Conservation (phyloP, 1,284 basidiomycete species). For the Sanghuangporus sanghuang region DNA sequence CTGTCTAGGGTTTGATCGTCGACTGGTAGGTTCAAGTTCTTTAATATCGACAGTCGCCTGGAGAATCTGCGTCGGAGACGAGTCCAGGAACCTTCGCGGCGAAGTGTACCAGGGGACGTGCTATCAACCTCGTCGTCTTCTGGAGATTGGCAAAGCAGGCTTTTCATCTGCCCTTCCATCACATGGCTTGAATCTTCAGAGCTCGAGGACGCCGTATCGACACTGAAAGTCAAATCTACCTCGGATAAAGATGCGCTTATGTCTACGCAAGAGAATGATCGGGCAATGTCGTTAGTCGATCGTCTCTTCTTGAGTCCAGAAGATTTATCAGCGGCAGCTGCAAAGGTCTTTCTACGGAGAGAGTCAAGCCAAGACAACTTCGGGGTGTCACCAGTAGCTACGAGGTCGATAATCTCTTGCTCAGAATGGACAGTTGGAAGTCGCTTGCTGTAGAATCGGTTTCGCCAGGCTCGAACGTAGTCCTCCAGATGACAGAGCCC, state of each 20-base stretch:
- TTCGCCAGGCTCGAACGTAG: background rate
- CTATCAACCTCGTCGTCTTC: background rate
- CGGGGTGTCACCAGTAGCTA: background rate
- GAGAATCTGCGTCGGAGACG: constrained; percentile 1
- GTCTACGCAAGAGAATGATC: background rate
- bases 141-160: background rate
- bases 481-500: constrained; percentile 14
- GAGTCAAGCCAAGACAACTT: constrained; percentile 4
- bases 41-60: background rate
- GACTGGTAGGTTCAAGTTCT: background rate
- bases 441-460: background rate
- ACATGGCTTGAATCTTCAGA: background rate
- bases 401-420: background rate
- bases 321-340: background rate
- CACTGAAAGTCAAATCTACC: background rate
- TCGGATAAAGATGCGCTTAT: background rate
- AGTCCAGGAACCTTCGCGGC: constrained; percentile 7
- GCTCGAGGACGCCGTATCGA: background rate
- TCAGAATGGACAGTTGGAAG: background rate
- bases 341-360: background rate
- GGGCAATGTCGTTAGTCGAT: background rate
- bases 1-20: background rate
- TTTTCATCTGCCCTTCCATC: background rate
- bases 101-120: background rate
- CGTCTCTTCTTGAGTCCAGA: background rate